phyloP scores from a whole-genome alignment of 768 basidiomycete genomes.

The Amanita muscaria region DNA sequence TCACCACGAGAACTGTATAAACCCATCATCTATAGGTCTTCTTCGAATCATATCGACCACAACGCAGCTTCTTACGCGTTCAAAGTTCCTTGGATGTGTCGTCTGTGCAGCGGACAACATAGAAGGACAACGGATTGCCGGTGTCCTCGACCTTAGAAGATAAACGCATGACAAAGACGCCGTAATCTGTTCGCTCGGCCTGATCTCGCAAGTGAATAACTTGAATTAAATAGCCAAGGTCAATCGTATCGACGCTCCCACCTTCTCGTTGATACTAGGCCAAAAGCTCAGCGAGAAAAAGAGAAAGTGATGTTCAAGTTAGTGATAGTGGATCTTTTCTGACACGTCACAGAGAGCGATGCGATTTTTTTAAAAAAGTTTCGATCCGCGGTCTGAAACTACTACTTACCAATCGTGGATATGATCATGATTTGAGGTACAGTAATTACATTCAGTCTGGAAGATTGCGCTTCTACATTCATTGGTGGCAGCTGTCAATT shows the following conservation, averaged over 20 bases:
- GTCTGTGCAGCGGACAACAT: conserved; percentile 24
- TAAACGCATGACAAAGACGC: conserved; percentile 56
- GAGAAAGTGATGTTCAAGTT: conserved; percentile 50
- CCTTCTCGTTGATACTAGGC: conserved; percentile 75
- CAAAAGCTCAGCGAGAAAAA: conserved; percentile 48
- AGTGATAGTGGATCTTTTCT: background rate
- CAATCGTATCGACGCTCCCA: conserved; percentile 32
- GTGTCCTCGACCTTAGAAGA: conserved; percentile 44
- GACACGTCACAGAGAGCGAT: too few relatives aligned
- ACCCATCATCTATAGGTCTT: conserved; percentile 53
- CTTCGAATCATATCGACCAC: conserved; percentile 49
- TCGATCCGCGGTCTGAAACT: too few relatives aligned
- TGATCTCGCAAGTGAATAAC: conserved; percentile 48
- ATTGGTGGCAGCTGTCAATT: too few relatives aligned
- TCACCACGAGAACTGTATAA: conserved; percentile 2
- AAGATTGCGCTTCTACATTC: too few relatives aligned
- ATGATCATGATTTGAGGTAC: too few relatives aligned
- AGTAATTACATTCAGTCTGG: too few relatives aligned
- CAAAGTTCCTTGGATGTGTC: conserved; percentile 65
- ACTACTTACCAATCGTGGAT: too few relatives aligned
- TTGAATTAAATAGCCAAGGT: conserved; percentile 42
- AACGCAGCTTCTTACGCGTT: conserved; percentile 53
- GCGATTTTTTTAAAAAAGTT: too few relatives aligned
- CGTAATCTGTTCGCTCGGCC: conserved; percentile 60
- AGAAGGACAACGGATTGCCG: conserved; percentile 29